These are phyloP conservation scores for Lentinula detonsa DNA, from an alignment of 768 basidiomycete species.

Conservation along the genomic window DNA sequence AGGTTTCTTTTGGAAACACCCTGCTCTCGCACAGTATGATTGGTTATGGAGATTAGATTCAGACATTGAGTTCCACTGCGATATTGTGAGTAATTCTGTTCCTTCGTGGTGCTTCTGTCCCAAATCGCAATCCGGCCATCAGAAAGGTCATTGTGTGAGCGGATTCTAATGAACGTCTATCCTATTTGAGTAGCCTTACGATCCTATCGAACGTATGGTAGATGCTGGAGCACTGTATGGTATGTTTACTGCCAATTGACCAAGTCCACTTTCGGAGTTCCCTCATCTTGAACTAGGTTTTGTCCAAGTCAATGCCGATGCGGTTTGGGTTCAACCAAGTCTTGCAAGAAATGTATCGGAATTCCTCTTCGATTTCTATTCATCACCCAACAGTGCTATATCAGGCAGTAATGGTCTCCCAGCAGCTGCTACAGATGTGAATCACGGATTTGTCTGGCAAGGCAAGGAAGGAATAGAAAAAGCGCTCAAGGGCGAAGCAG, in stretches of 20 bases:
- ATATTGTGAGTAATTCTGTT: constrained; percentile 16
- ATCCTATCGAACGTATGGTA: constrained; percentile 20
- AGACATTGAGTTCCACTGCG: constrained; percentile 26
- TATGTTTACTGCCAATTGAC: not conserved
- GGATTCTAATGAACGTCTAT: too few relatives aligned
- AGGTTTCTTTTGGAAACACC: constrained; percentile 25
- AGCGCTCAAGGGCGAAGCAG: constrained; percentile 19
- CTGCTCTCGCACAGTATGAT: constrained; percentile 19
- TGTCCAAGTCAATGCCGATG: constrained; percentile 21
- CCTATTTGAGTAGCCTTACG: constrained; percentile 17
- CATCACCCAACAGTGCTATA: constrained; percentile 5
- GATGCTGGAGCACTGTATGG: constrained; percentile 19
- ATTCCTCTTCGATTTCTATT: constrained; percentile 7
- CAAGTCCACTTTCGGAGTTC: not conserved
- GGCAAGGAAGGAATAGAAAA: constrained; percentile 12
- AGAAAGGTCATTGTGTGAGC: too few relatives aligned
- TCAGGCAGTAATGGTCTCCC: not conserved
- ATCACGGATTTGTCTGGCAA: constrained; percentile 20
- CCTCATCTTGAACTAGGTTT: constrained; percentile 12
- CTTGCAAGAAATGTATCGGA: constrained; percentile 22
- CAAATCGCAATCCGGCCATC: not conserved
- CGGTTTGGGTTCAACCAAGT: constrained; percentile 20
- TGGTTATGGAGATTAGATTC: constrained; percentile 25
- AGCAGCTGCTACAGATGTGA: constrained; percentile 16
- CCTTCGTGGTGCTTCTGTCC: not conserved